Base-by-base conservation (phyloP, 768 basidiomycete species). In the Leccinellum rugosiceps region DNA sequence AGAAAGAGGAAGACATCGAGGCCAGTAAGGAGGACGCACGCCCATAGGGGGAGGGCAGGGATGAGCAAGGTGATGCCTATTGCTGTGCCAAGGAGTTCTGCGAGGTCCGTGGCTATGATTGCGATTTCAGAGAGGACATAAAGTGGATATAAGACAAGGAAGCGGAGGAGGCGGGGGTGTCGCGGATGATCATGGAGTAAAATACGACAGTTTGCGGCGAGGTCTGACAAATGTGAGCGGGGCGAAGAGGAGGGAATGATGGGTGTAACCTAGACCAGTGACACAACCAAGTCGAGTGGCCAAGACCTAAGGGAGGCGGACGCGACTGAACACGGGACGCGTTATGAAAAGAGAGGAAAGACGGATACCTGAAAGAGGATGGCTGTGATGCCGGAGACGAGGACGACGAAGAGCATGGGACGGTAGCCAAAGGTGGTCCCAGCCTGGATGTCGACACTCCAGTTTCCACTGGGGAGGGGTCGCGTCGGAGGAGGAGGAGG, bases 41-140 rank as follows among this genome's bases (percentile, higher is more conserved):
- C 77, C 75, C 76, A 83, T 10, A 82, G 66, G 6, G 82, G 81
- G 11, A 83, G 68, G 17, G 58, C 61, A 2, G 82, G 82, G 53
- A 82, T 76, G 43, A 83, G 70, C 64, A 87, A 67, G 57, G 76
- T 77, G 55, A 87, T 69, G 3, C 80, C 84, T 32, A 85, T 84
- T 11, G 85, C 85, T 19, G 77, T 80, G 1, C 85, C 84, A 1
- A 87, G 71, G 6, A 87, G 73, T 60, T 87, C 85, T 13, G 84
- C 83, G 23, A 85, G 68, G 67, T 84, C 83, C 15, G 83, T 84
- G 32, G 76, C 77, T 56, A 83, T 77, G 61, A 84, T 82, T 21
- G 81, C 83, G 15, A 81, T 64, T 65, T 84, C 83, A 30, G 75
- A 63, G 31, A 76, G 61, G 17, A 60, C 63, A 63, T 80, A 80